Percentiles rank a stretch among this genome's conserved stretches.
phyloP scores from a whole-genome alignment of 441 rosid species.

The Syzygium syzygioides region DNA sequence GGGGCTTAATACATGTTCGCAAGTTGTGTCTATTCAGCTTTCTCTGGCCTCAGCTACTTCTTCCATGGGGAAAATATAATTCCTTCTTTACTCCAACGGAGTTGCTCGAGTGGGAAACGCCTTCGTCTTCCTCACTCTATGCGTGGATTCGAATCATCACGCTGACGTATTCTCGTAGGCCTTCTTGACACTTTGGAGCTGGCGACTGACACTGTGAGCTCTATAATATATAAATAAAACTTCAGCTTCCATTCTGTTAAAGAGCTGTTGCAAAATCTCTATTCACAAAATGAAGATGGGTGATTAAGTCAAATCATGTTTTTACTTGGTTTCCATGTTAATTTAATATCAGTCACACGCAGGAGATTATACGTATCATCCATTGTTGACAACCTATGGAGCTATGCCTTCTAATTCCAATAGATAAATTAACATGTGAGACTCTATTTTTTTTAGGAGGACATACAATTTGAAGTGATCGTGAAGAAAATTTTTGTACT shows the following conservation, averaged over 20 bases:
- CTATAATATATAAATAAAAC: neutral
- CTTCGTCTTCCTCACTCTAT: neutral
- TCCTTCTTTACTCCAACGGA: too few species aligned
- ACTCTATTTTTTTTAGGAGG: neutral
- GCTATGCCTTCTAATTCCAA: neutral
- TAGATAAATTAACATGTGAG: neutral
- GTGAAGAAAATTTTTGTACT: neutral
- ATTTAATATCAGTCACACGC: neutral
- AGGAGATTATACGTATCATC: neutral
- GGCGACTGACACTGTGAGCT: too few species aligned
- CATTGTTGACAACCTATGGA: neutral
- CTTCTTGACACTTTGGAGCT: too few species aligned
- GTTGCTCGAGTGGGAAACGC: neutral
- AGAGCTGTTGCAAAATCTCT: neutral
- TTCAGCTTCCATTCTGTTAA: neutral
- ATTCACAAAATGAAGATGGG: neutral
- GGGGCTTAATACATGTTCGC: neutral
- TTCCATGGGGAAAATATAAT: neutral
- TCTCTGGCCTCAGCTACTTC: neutral
- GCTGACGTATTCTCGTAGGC: too few species aligned
- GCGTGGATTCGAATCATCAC: neutral
- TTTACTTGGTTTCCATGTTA: neutral
- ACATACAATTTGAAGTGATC: neutral
- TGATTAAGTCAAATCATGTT: neutral
- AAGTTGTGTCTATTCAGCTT: neutral